Conservation (phyloP, 495 filamentous ascomycete genomes). For the Pseudotulostoma volvatum region DNA sequence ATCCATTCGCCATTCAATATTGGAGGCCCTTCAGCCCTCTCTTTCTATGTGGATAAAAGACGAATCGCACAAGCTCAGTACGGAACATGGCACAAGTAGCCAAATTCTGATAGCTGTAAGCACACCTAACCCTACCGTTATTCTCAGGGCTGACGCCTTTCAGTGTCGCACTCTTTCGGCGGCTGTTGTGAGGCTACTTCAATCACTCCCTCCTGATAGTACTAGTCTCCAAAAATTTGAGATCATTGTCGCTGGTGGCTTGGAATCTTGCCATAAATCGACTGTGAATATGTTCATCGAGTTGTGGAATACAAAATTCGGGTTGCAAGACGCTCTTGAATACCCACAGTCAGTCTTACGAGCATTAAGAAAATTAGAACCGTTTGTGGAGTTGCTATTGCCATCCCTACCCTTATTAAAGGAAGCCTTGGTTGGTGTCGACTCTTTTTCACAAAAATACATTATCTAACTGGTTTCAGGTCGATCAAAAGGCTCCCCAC, state of each 20-base stretch:
- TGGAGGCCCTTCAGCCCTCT: slow-evolving; percentile 18
- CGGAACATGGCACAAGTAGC: slow-evolving; percentile 18
- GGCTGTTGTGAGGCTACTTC: slow-evolving; percentile 21
- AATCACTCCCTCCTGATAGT: slow-evolving; percentile 22
- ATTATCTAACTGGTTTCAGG: slow-evolving; percentile 1
- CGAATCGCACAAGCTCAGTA: slow-evolving; percentile 13
- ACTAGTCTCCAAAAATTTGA: slow-evolving; percentile 31
- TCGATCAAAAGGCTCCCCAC: not conserved
- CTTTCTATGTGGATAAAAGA: slow-evolving; percentile 22
- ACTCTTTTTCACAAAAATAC: too few relatives aligned
- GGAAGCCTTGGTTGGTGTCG: too few relatives aligned
- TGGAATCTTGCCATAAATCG: slow-evolving; percentile 36
- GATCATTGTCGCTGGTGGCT: slow-evolving; percentile 36
- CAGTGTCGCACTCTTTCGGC: slow-evolving; percentile 23
- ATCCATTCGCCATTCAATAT: slow-evolving; percentile 16
- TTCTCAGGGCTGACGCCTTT: not conserved
- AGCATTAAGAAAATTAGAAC: slow-evolving; percentile 30
- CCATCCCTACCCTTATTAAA: slow-evolving; percentile 11
- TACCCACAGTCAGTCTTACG: slow-evolving; percentile 31
- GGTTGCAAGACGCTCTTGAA: slow-evolving; percentile 21
- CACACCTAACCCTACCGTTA: slow-evolving; percentile 1
- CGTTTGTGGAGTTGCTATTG: slow-evolving; percentile 31
- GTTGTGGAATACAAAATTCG: slow-evolving; percentile 46
- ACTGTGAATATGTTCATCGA: slow-evolving; percentile 37
- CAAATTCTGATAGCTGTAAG: slow-evolving; percentile 25